Percentiles rank a stretch among this genome's conserved stretches.
phyloP scores from a whole-genome alignment of 2,329 filamentous ascomycete genomes.

The Pestalotiopsis sp. region DNA sequence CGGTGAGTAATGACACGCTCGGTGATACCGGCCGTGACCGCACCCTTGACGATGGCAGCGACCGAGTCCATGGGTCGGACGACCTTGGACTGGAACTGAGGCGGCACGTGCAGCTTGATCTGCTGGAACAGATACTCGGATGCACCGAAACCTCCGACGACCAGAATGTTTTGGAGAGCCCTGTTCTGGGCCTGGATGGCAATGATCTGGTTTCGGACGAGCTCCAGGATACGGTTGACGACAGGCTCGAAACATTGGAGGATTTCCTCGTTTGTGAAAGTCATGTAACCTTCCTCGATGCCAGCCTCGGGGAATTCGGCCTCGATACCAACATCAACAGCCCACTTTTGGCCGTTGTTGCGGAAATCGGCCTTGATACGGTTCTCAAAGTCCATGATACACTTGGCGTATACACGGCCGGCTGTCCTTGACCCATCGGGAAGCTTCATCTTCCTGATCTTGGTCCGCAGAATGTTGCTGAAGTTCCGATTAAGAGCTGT shows the following conservation, averaged over 20 bases:
- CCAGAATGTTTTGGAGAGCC: constrained; percentile 90
- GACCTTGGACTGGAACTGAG: constrained; percentile 97
- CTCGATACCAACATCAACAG: constrained; percentile 97
- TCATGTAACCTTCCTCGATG: constrained; percentile 99
- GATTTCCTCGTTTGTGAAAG: constrained; percentile 98
- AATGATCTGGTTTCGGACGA: constrained; percentile 97
- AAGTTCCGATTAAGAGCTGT: constrained; percentile 98
- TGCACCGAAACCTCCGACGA: constrained; percentile 96
- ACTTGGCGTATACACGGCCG: constrained; percentile 98
- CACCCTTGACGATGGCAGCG: constrained; percentile 96
- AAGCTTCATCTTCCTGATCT: constrained; percentile 99
- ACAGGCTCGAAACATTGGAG: constrained; percentile 98
- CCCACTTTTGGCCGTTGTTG: constrained; percentile 99
- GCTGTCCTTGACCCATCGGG: constrained; percentile 96
- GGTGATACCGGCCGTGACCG: constrained; percentile 95
- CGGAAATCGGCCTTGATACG: constrained; percentile 99
- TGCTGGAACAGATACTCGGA: constrained; percentile 99
- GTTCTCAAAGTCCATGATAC: constrained; percentile 99
- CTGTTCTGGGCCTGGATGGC: constrained; percentile 98
- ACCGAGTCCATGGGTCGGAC: constrained; percentile 99
- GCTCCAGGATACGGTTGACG: constrained; percentile 92
- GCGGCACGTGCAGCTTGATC: constrained; percentile 97
- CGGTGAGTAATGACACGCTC: constrained; percentile 96
- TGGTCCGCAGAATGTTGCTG: constrained; percentile 94
- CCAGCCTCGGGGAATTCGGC: constrained; percentile 96